Conservation (phyloP, 257 asterid species). For the Penstemon eatonii region DNA sequence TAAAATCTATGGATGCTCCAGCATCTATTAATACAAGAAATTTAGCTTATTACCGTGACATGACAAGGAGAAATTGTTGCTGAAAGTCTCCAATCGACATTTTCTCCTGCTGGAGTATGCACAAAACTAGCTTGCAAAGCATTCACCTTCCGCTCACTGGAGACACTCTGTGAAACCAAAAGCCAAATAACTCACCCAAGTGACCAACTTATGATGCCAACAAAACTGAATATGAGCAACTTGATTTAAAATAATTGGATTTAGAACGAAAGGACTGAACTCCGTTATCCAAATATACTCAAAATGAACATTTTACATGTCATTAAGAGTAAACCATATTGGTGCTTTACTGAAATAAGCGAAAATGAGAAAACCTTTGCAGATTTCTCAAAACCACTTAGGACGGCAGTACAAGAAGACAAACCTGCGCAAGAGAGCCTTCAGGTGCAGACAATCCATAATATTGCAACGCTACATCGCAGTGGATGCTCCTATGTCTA, state of each 20-base stretch:
- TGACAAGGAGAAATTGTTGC: conserved; percentile 96
- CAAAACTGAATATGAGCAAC: conserved; percentile 14
- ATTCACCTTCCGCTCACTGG: conserved; percentile 87
- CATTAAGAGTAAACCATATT: not conserved
- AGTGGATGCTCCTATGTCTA: conserved; percentile 74
- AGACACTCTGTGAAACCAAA: conserved; percentile 72
- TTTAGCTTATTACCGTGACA: conserved; percentile 68
- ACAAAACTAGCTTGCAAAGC: conserved; percentile 93
- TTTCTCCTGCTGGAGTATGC: conserved; percentile 89
- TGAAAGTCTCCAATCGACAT: conserved; percentile 93
- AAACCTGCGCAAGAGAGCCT: conserved; percentile 98
- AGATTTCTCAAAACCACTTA: conserved; percentile 7
- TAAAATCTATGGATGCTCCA: conserved; percentile 7
- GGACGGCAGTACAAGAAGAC: conserved; percentile 28
- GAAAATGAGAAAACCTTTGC: conserved; percentile 1
- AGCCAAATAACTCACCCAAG: conserved; percentile 24
- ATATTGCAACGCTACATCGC: conserved; percentile 81
- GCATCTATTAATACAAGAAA: conserved; percentile 3
- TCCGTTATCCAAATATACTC: not conserved
- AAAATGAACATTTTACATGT: not conserved
- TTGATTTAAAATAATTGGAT: not conserved
- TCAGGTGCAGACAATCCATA: conserved; percentile 96
- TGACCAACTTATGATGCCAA: conserved; percentile 8
- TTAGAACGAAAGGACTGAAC: not conserved
- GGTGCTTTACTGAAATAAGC: conserved; percentile 16